Evolutionary conservation across 2,329 filamentous ascomycete species (phyloP).

Genomic region (Clathrospora elynae): DNA sequence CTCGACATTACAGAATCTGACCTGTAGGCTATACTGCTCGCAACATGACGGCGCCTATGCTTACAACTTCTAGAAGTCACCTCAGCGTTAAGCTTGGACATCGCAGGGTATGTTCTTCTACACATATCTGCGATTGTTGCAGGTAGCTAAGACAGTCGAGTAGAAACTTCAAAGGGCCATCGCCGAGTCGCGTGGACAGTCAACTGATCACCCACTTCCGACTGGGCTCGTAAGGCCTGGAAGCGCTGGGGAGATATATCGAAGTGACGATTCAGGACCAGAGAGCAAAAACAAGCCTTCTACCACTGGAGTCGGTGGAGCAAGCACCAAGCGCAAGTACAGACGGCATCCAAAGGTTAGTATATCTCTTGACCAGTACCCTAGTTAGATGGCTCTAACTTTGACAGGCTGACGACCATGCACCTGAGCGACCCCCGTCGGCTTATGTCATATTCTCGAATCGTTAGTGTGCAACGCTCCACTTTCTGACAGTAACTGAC

Average conservation of each 20-base stretch:
- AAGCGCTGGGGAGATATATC: constrained; percentile 60
- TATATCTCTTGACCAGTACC: constrained; percentile 5
- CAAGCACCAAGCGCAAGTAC: constrained; percentile 70
- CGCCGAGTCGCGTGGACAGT: constrained; percentile 69
- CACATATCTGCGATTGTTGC: background rate
- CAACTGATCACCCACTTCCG: constrained; percentile 45
- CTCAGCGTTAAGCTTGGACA: constrained; percentile 81
- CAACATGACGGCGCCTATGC: constrained; percentile 6
- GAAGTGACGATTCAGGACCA: constrained; percentile 59
- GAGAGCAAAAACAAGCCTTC: constrained; percentile 54
- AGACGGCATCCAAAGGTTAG: constrained; percentile 75
- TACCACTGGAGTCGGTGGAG: constrained; percentile 42
- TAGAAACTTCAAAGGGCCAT: constrained; percentile 85
- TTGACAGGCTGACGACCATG: constrained; percentile 72
- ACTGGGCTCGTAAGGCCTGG: constrained; percentile 52
- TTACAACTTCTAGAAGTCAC: constrained; percentile 61
- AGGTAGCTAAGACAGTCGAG: constrained; percentile 7
- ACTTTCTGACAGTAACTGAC: constrained; percentile 28
- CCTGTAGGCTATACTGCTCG: constrained; percentile 60
- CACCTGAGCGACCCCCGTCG: constrained; percentile 78
- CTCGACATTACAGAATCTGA: constrained; percentile 85
- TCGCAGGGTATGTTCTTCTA: constrained; percentile 65
- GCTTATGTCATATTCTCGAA: constrained; percentile 88
- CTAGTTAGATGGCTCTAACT: constrained; percentile 19
- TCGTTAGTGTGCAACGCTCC: constrained; percentile 62